Evolutionary conservation across 1,284 basidiomycete genomes (phyloP), one percentile per base, ranked within the genome.

Genomic region (Wolfiporia cocos): DNA sequence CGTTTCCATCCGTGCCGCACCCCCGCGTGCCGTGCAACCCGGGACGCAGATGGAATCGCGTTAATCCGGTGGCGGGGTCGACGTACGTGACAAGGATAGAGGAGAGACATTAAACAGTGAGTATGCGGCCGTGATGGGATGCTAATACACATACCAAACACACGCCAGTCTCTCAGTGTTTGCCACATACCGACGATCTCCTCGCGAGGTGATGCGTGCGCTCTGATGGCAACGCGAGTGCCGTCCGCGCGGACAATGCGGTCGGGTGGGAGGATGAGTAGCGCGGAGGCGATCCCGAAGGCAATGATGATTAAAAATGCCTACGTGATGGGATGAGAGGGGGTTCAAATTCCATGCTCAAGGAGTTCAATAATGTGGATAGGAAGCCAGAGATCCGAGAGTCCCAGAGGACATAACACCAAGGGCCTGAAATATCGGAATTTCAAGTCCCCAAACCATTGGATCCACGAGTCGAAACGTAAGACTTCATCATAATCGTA

Each of bases 281-380:
- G 50, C 1, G 65, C 55, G n/a, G 67, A 65, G 9, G 59, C 60
- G 20, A 66, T 52, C 40, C 68, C 68, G 43, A 66, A 38, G 47
- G 65, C 59, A 46, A 67, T 68, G 53, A 70, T 67, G 30, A 69
- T 56, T 12, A 69, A 41, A 57, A 70, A 68, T n/a, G 61, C 65
- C 61, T 63, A 41, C 10, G 21, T 9, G 17, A 34, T 9, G 28
- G n/a, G 28, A 9, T 29, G n/a, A n/a, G n/a, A n/a, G n/a, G n/a
- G n/a, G n/a, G n/a, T n/a, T n/a, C n/a, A n/a, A n/a, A n/a, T n/a
- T n/a, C n/a, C n/a, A n/a, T 63, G 42, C 10, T 11, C 9, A 18
- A 34, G 32, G 28, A 29, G 28, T 29, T 29, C 9, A n/a, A 9
- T 34, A 24, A 14, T 3, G n/a, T 23, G 9, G 36, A 23, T 22